These are phyloP conservation scores for Cystofilobasidium macerans DNA, from an alignment of 768 basidiomycete genomes.

Conservation along the genomic window DNA sequence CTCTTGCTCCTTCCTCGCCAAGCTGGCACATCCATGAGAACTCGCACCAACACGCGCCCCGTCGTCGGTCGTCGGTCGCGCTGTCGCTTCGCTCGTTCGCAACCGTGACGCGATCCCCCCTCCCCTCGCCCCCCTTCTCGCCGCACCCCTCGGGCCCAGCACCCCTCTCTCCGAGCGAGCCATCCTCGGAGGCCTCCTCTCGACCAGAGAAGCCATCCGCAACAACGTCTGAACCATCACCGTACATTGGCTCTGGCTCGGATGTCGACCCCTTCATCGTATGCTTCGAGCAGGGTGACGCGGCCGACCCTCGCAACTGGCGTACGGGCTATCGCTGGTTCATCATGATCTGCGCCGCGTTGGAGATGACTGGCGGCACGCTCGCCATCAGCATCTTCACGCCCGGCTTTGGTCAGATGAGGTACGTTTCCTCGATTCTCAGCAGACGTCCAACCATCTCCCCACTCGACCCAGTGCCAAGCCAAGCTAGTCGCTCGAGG, in stretches of 20 bases:
- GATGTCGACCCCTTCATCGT: slow-evolving; percentile 15
- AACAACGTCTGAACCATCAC: too few relatives aligned
- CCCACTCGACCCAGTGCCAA: too few relatives aligned
- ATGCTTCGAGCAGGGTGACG: slow-evolving; percentile 3
- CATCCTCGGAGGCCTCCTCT: background rate
- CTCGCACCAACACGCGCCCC: too few relatives aligned
- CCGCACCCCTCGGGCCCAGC: background rate
- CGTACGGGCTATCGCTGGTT: background rate
- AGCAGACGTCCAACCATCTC: background rate
- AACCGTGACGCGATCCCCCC: background rate
- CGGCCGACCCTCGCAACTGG: slow-evolving; percentile 14
- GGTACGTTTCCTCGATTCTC: background rate
- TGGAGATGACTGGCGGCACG: slow-evolving; percentile 16
- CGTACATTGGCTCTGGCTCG: slow-evolving; percentile 2
- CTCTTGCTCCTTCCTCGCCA: too few relatives aligned
- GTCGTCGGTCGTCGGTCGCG: background rate
- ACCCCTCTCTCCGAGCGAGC: too few relatives aligned
- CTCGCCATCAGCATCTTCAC: slow-evolving; percentile 19
- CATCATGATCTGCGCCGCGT: slow-evolving; percentile 5
- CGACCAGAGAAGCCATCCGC: too few relatives aligned
- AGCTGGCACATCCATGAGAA: too few relatives aligned
- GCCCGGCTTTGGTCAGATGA: background rate
- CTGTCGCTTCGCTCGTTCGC: background rate
- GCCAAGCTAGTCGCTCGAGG: too few relatives aligned
- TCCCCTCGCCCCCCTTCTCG: background rate